Base-by-base conservation (phyloP, 1,284 basidiomycete species). In the Papiliotrema laurentii region DNA sequence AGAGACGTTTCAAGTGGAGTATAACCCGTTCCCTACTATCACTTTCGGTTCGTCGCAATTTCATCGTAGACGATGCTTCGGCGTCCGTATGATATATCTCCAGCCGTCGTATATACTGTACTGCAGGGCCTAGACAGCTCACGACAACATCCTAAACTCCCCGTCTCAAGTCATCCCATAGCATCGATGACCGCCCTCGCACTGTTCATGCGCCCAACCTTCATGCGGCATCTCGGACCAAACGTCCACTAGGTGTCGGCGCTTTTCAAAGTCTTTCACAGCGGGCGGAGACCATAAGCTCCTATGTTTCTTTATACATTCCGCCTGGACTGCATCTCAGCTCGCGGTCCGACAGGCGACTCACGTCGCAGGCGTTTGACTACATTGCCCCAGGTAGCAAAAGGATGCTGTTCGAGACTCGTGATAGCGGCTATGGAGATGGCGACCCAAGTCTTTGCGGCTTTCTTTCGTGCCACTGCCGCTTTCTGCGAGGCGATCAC, bases 341-440 rank as follows among this genome's bases (percentile, higher is more conserved):
- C n/a, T 31, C 9, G 10, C 30, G 30, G 30, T 31, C 30, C 16
- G 10, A 13, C 38, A 10, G 18, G 21, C 11, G 40, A 45, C 44
- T n/a, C 22, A 45, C 44, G 25, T 9, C 37, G 16, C 11, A 36
- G 13, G 10, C 44, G 33, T 26, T 45, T 45, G 44, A 45, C 31
- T 5, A 22, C 16, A 13, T 34, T 26, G 5, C 24, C 31, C 31
- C 22, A 45, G 11, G 44, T 36, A 11, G 21, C 31, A 26, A 31
- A 26, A 10, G 44, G 44, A 18, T 36, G 44, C 14, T 34, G 44
- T 13, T 45, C 34, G 3, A 45, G 13, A 25, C 28, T n/a, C 22
- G 21, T 26, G 25, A 45, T 21, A 18, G 33, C 31, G 6, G 7
- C 13, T 10, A 5, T 27, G 24, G 19, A 35, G 7, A 45, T 45